Evolutionary conservation across 257 asterid species (phyloP), one percentile per base, ranked within the genome.

Genomic region (Plectranthus barbatus): DNA sequence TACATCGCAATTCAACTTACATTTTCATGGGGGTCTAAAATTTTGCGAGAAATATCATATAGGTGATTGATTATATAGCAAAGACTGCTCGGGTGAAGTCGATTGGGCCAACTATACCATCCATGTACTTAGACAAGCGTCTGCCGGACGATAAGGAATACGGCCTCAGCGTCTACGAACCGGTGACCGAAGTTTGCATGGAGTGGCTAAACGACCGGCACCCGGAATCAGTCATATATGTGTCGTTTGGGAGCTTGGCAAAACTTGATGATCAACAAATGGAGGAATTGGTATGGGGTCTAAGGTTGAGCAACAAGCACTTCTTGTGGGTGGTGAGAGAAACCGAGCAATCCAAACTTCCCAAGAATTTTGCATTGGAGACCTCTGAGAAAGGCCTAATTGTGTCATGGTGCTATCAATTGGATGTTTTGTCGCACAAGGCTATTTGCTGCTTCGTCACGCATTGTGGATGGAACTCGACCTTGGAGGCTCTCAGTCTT

Each of bases 81-180:
- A 74, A 65, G 53, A 19, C 11, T 1, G 9, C 49, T 7, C 77
- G 53, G n/a, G 77, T 74, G 65, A 80, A 62, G 52, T 62, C 83
- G 5, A 77, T 80, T 14, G 86, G 86, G 50, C 83, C 83, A 1
- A 56, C 79, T n/a, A n/a, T n/a, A n/a, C n/a, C n/a, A n/a, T n/a
- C n/a, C n/a, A n/a, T n/a, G n/a, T n/a, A n/a, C n/a, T 1, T 77
- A 23, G 86, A 80, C 81, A 80, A 74, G 74, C 74, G 72, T 5
- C 8, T 80, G 4, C 13, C 59, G 2, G 81, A 72, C 0, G 83
- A 80, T 29, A 65, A 3, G 18, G 86, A 68, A 4, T 77, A 80
- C 54, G 79, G 75, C 17, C 75, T 80, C 0, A 80, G 53, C 55
- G 29, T 77, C 39, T 80, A 12, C 78, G 60, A 76, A 54, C 79